Base-by-base conservation (phyloP, 768 basidiomycete genomes). In the Boletus huronensis region DNA sequence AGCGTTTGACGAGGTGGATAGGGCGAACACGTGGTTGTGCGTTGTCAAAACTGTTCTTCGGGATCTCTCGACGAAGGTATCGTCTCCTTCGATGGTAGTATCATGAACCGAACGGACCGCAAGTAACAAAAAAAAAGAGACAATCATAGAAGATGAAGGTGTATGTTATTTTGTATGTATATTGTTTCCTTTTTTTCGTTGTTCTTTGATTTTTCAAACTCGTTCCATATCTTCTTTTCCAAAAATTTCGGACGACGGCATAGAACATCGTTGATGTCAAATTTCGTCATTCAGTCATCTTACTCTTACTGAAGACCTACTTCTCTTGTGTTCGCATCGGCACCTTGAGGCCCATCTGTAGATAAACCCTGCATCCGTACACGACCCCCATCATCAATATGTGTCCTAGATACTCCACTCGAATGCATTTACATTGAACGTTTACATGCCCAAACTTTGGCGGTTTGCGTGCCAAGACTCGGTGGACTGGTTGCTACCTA, bases 1-100 rank as follows among this genome's bases (percentile, higher is more conserved):
- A 6, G 82, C 83, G 2, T 78, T 80, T 60, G 83, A 84, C 40
- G 84, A 88, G 62, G 74, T 88, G 40, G 85, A 88, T 55, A 80
- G 77, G 58, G 77, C 77, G 32, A 74, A 73, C 21, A 71, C 69
- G 1, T 88, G 87, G 86, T 68, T 88, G 19, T 75, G 77, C 44
- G 80, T 88, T 48, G 79, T 88, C 54, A 83, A 81, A 58, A 84
- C 82, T 47, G 83, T 82, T 28, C 75, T 85, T 16, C 75, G 79
- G 39, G 81, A 84, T 48, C 77, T 83, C 43, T 80, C 81, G 38
- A 55, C 46, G 32, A 58, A 48, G 19, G 45, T 54, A 8, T 53
- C 58, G 17, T 21, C 60, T 34, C 45, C 48, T 14, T 14, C 59
- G 41, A 52, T 28, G 46, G 26, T 48, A 1, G 19, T 50, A 16